Base-by-base conservation (phyloP, 1,284 basidiomycete species). In the Puccinia horiana region DNA sequence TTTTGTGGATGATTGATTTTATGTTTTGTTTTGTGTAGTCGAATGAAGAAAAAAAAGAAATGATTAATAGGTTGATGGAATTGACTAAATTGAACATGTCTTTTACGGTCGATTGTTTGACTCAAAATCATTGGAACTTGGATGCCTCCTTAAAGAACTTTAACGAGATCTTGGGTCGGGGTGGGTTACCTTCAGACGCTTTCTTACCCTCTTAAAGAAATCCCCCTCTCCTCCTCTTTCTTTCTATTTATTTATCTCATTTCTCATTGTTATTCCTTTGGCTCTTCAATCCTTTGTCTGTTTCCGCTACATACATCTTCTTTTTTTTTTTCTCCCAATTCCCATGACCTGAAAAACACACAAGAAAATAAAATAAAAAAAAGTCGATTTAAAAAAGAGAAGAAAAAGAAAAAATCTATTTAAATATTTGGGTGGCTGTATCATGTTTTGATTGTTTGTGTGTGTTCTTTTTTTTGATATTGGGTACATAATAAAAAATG, bases 81-180 rank as follows among this genome's bases (percentile, higher is more conserved):
- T 89, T 90, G 67, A 95, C 94, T 0, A 90, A 91, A 18, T 89
- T 97, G 86, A 95, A 93, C 84, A 90, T 90, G 14, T 89, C 90
- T 84, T 95, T 91, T 85, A 90, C 93, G 0, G 88, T 92, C n/a
- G 92, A 96, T 83, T 96, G 94, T 86, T 87, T 96, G 82, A 89
- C 90, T 84, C 91, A 91, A 81, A 95, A 95, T 85, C 91, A 88
- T 18, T 96, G 94, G 94, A 90, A 94, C 86, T 84, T 93, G 58
- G 91, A 91, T 58, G 89, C 89, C 82, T 94, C 94, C 0, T 86
- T 94, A 54, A 89, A 89, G 76, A 95, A 95, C 86, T 96, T 94
- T 86, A 91, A 93, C 85, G 90, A 92, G 84, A 85, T 89, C 69
- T 85, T 85, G 1, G 14, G 20, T 12, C 23, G 47, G 6, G 77